Base-by-base conservation (phyloP, 2,329 filamentous ascomycete species). In the Incumbomyces lentus region DNA sequence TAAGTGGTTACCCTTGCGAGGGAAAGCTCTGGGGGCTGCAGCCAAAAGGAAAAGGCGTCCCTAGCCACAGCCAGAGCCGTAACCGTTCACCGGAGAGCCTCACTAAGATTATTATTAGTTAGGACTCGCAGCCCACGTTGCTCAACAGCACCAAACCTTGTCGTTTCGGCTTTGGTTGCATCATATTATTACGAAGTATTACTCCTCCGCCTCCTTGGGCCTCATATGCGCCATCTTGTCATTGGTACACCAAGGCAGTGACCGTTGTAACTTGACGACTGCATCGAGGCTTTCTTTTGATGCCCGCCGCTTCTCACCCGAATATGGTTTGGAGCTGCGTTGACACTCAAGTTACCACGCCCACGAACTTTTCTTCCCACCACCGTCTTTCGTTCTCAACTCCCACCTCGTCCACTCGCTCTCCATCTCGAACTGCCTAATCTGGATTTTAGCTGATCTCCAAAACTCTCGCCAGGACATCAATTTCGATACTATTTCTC, bases 161-260 rank as follows among this genome's bases (percentile, higher is more conserved):
- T 39, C 14, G 18, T 6, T 29, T 18, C 26, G 18, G 26, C 17
- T 26, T 14, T 38, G 30, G 33, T 22, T 37, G n/a, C n/a, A n/a
- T n/a, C n/a, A n/a, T n/a, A n/a, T n/a, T n/a, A n/a, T n/a, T n/a
- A n/a, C n/a, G n/a, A n/a, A n/a, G n/a, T n/a, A n/a, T n/a, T n/a
- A n/a, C n/a, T n/a, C n/a, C n/a, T n/a, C n/a, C n/a, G n/a, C n/a
- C n/a, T 13, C 14, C 14, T 37, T 29, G 22, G 33, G 42, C 33
- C 12, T 35, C 41, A 8, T 17, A 45, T 45, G 42, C 34, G 38
- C 34, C 42, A 45, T 38, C 42, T 45, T 33, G 38, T 45, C 42
- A 45, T 45, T 45, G 30, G 33, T 17, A n/a, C 16, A n/a, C 13
- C 33, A 32, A n/a, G n/a, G n/a, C n/a, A n/a, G n/a, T n/a, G n/a